These are phyloP conservation scores for Cercospora sp. DNA, from an alignment of 2,329 filamentous ascomycete genomes.

Conservation along the genomic window DNA sequence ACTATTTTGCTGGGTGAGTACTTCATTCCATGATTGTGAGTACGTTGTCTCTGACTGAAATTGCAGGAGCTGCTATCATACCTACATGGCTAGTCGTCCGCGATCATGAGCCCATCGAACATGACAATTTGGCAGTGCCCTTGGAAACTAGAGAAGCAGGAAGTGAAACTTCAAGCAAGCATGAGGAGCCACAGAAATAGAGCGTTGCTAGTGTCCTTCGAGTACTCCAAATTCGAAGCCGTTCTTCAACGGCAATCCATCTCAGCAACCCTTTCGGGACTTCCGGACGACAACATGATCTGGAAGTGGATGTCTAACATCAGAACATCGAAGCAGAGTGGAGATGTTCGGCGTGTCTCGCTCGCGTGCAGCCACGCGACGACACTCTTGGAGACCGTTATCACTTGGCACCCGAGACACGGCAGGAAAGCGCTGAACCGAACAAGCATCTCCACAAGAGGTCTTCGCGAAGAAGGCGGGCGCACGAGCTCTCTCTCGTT, in stretches of 20 bases:
- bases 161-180: constrained; percentile 3
- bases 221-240: not conserved
- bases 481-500: not conserved
- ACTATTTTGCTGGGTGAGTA: constrained; percentile 33
- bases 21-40: not conserved
- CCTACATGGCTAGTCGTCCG: constrained; percentile 39
- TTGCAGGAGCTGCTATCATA: constrained; percentile 29
- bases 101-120: constrained; percentile 35
- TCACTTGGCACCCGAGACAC: constrained; percentile 8
- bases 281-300: not conserved
- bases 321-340: not conserved
- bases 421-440: not conserved
- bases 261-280: not conserved
- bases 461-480: too few species aligned
- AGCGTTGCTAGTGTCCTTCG: not conserved
- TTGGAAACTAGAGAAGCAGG: not conserved
- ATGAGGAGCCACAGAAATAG: not conserved
- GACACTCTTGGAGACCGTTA: not conserved
- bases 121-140: constrained; percentile 1
- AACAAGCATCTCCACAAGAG: not conserved
- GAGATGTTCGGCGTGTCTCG: not conserved
- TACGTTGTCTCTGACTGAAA: not conserved
- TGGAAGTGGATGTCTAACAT: not conserved
- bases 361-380: not conserved
- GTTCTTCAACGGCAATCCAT: not conserved